These are phyloP conservation scores for Coriaria nepalensis DNA, from an alignment of 306 rosid species.

Conservation along the genomic window DNA sequence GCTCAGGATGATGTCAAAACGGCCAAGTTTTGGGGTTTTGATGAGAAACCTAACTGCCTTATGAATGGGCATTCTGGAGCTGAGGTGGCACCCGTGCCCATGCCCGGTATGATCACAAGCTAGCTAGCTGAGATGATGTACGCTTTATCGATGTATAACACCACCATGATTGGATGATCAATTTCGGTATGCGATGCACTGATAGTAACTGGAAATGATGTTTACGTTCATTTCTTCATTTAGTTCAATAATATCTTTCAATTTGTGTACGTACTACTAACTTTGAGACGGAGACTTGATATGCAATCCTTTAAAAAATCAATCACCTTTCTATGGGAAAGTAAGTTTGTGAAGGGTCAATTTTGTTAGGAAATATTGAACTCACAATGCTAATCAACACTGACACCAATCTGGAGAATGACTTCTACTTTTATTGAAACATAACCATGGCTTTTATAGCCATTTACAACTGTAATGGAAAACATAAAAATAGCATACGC, in stretches of 20 bases:
- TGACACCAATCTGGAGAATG: not conserved
- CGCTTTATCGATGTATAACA: no score
- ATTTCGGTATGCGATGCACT: no score
- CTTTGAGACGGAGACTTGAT: no score
- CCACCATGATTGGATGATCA: no score
- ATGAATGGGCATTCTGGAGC: conserved; percentile 31
- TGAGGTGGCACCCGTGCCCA: conserved; percentile 37
- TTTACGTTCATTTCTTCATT: no score
- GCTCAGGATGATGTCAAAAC: conserved; percentile 61
- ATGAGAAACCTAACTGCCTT: conserved; percentile 26
- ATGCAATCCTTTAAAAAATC: no score
- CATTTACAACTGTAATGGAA: not conserved
- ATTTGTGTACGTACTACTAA: no score
- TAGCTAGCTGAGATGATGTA: conserved; percentile 2
- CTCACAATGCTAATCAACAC: not conserved
- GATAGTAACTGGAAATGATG: no score
- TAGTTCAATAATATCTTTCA: no score
- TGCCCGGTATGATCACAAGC: not conserved
- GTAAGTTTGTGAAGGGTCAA: no score
- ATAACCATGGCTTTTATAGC: not conserved
- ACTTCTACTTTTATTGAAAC: not conserved
- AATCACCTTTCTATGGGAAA: no score
- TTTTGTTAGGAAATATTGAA: not conserved
- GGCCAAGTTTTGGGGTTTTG: conserved; percentile 68
- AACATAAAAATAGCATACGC: not conserved